A percentile compares a stretch with the other conserved stretches of the same genome.
Conservation (phyloP, 805 yeast genomes). For the Jamesozyma rosinii region DNA sequence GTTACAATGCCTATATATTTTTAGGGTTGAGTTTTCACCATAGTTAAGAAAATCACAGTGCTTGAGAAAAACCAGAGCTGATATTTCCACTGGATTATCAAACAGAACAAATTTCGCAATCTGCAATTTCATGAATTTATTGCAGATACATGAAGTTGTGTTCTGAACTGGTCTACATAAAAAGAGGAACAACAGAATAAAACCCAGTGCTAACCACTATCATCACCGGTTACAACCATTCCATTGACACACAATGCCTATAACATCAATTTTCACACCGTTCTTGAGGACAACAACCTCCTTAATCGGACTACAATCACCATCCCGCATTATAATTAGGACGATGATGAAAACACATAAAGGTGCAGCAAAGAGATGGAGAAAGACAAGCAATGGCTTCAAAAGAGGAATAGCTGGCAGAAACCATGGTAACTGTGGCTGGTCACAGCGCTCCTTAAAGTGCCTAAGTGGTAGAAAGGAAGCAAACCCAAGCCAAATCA, state of each 20-base stretch:
- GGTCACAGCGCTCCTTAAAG: constrained; percentile 54
- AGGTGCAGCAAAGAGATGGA: constrained; percentile 82
- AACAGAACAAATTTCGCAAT: too few relatives aligned
- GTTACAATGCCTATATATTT: too few relatives aligned
- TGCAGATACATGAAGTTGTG: too few relatives aligned
- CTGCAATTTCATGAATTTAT: too few relatives aligned
- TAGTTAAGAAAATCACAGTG: too few relatives aligned
- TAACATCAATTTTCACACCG: constrained; percentile 1
- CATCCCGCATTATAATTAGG: constrained; percentile 24
- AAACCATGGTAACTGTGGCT: constrained; percentile 88
- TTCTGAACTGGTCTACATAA: too few relatives aligned
- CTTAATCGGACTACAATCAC: constrained; percentile 5
- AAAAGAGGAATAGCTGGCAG: constrained; percentile 73
- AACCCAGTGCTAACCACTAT: too few relatives aligned
- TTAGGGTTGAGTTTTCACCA: too few relatives aligned
- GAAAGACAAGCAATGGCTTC: constrained; percentile 59
- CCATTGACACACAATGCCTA: constrained; percentile 1
- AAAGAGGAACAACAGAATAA: too few relatives aligned
- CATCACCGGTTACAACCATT: too few relatives aligned
- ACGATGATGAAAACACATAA: constrained; percentile 64
- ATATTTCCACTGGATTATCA: too few relatives aligned
- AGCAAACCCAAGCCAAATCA: constrained; percentile 49
- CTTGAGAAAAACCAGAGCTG: too few relatives aligned
- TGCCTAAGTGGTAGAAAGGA: constrained; percentile 50
- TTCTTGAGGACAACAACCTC: constrained; percentile 1